These are phyloP conservation scores for Breviolum minutum DNA, from an alignment of 73 alveolate genomes.

Conservation along the genomic window DNA sequence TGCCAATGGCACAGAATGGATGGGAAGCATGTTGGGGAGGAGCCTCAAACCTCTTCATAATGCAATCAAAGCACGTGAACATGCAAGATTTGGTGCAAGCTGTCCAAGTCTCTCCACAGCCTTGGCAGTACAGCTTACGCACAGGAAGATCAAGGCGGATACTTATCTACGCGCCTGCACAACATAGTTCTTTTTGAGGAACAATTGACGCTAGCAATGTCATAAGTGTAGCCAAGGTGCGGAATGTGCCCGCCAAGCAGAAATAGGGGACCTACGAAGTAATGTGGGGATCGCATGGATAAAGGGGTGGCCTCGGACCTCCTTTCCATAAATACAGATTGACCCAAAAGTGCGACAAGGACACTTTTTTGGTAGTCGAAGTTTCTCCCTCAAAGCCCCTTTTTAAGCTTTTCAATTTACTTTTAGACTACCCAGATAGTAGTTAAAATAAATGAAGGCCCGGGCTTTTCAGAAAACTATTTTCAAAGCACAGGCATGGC, in stretches of 20 bases:
- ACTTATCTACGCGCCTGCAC: neutral
- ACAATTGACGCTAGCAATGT: neutral
- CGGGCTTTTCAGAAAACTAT: too few relatives aligned
- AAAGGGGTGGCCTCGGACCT: too few relatives aligned
- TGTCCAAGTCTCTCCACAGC: constrained; percentile 88
- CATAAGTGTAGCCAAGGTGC: neutral
- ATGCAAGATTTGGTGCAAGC: constrained; percentile 80
- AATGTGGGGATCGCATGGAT: neutral
- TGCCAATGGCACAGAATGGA: neutral
- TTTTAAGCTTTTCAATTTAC: too few relatives aligned
- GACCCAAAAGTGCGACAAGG: too few relatives aligned
- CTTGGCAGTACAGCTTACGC: constrained; percentile 12
- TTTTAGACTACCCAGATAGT: too few relatives aligned
- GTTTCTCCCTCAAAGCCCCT: too few relatives aligned
- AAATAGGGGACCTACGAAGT: constrained; percentile 60
- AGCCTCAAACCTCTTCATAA: too few relatives aligned
- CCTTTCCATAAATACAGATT: too few relatives aligned
- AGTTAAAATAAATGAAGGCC: too few relatives aligned
- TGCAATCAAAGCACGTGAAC: constrained; percentile 43
- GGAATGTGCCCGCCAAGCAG: constrained; percentile 89
- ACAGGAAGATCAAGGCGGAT: neutral
- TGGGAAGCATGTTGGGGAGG: neutral
- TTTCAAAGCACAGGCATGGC: too few relatives aligned
- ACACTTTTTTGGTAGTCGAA: too few relatives aligned
- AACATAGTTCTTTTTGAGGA: too few relatives aligned